Evolutionary conservation across 1,139 yeast species (phyloP), one percentile per base, ranked within the genome.

Genomic region (Candida neerlandica): DNA sequence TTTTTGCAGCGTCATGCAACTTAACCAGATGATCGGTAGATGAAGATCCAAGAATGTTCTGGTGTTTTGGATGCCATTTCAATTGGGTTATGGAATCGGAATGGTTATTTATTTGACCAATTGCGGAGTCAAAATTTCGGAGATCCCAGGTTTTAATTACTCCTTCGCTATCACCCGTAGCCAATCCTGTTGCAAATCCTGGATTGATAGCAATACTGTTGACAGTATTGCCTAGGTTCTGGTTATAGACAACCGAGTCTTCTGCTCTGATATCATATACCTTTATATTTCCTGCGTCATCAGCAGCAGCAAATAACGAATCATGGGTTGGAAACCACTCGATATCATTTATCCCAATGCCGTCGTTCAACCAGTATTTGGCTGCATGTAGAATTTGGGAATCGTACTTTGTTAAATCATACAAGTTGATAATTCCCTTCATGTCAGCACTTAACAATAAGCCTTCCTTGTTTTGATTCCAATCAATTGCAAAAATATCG

Each of bases 61-160:
- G 78, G 41, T 68, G 66, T 37, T 70, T 74, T 0, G 94, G 94
- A 54, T 89, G 89, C 96, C 97, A 94, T 59, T 86, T 82, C 11
- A 90, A 65, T 26, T 84, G 75, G 0, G 96, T 86, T 7, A 91
- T 77, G 0, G 89, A 73, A 19, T 78, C 86, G 0, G 71, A 59
- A 55, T 88, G 96, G 21, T 84, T 85, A 5, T 65, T 55, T 23
- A 55, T 47, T 30, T 55, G 49, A 12, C 53, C 39, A 30, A 50
- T 40, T 2, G 54, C 19, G 67, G 59, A 23, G 64, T 53, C 40
- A 15, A 78, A 54, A 19, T 67, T 63, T 58, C 98, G 75, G 12
- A 88, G 58, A 64, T 92, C 98, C 87, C 92, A 86, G 5, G 89
- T 60, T 44, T 74, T 73, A 1, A 89, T 64, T 0, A 52, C 55